Base-by-base conservation (phyloP, 2,329 filamentous ascomycete genomes). In the Penicillium sp. region DNA sequence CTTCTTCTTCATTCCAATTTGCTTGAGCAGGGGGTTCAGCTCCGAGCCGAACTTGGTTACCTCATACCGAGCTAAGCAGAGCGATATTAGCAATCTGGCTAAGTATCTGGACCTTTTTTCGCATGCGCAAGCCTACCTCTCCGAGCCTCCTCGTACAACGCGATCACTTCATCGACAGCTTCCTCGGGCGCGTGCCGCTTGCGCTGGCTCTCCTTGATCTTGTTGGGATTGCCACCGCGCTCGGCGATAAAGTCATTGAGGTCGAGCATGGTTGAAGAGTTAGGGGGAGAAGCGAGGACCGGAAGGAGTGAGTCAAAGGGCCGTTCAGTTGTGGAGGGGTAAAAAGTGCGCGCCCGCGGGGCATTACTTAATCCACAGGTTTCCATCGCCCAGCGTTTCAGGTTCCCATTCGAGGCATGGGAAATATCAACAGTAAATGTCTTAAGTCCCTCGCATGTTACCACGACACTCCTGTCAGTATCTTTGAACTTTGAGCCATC, bases 1-100 rank as follows among this genome's bases (percentile, higher is more conserved):
- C 88, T 96, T 96, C 82, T 96, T 96, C 83, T 94, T 96, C 71
- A 86, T 82, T 17, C 90, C 92, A 73, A 98, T 96, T 75, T 92
- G 87, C 79, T 96, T 96, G 76, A 96, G 91, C 34, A 92, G 85
- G 20, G 86, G 88, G 79, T 98, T 98, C 78, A 96, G 93, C 80
- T 90, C 88, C 70, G 87, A 88, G 67, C 89, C 90, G 68, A 95
- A 85, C 76, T 96, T 91, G 20, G 88, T 91, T 7, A 88, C 90
- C 56, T 85, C 86, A 73, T 94, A 95, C 62, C 91, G 86, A 55
- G 90, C 86, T 88, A 69, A 14, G 47, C 7, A 14, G 14, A 28
- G 17, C 15, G 5, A 49, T 10, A 5, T 54, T 15, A 25, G 28
- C 28, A 17, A 15, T 39, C 25, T 20, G 11, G 3, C 25, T 11